A percentile compares a stretch with the other conserved stretches of the same genome.
Conservation (phyloP, 2,329 filamentous ascomycete species). For the Colletotrichum shisoi region DNA sequence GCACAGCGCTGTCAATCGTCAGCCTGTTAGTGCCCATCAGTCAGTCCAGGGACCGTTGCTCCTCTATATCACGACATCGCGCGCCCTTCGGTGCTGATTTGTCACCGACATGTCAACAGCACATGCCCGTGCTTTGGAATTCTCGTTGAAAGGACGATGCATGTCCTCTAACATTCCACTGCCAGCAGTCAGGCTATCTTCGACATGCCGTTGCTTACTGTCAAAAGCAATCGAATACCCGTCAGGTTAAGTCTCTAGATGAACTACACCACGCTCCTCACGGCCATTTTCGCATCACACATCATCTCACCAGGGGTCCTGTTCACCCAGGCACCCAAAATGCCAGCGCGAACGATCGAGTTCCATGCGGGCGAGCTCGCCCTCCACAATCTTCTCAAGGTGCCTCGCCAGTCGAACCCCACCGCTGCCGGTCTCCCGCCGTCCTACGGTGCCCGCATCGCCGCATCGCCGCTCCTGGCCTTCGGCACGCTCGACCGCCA, state of each 20-base stretch:
- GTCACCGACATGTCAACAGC: constrained; percentile 26
- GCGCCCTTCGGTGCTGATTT: constrained; percentile 33
- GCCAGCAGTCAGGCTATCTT: neutral
- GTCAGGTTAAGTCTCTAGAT: neutral
- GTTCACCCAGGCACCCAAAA: constrained; percentile 33
- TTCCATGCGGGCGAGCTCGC: constrained; percentile 73
- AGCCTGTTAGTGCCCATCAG: neutral
- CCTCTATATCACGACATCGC: constrained; percentile 4
- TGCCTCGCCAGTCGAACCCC: constrained; percentile 69
- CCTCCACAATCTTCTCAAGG: constrained; percentile 69
- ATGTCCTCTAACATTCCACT: neutral
- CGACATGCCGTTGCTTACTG: neutral
- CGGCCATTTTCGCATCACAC: constrained; percentile 18
- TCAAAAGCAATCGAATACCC: neutral
- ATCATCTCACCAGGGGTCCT: constrained; percentile 21
- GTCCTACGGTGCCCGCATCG: constrained; percentile 67
- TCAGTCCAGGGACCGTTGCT: neutral
- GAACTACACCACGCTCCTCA: constrained; percentile 28
- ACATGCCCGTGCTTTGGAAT: neutral
- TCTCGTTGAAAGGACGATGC: too few relatives aligned
- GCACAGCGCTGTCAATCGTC: neutral
- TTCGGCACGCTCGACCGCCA: constrained; percentile 74
- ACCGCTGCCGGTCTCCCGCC: constrained; percentile 69
- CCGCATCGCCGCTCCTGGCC: constrained; percentile 71
- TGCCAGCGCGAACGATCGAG: constrained; percentile 45